Conservation (phyloP, 139 green algal species). For the Gonium pectorale region DNA sequence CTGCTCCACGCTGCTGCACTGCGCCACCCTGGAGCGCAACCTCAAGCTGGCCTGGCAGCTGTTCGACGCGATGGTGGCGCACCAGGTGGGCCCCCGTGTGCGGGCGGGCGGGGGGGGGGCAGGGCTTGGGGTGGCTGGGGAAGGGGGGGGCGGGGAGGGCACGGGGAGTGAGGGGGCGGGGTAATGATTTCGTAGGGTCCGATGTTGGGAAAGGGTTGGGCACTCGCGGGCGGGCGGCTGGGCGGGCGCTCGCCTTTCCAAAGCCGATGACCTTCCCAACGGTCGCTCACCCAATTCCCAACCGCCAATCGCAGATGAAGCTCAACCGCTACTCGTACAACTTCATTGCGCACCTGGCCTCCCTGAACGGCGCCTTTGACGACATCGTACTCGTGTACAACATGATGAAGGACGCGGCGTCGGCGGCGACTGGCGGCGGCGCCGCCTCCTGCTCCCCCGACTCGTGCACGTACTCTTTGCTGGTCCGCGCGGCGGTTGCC, state of each 20-base stretch:
- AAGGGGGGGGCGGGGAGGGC: not conserved
- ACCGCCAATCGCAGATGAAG: constrained; percentile 32
- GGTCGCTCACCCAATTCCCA: too few species aligned
- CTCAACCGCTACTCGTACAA: constrained; percentile 63
- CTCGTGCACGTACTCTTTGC: constrained; percentile 55
- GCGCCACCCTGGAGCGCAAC: constrained; percentile 21
- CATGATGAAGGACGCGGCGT: constrained; percentile 32
- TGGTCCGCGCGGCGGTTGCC: constrained; percentile 38
- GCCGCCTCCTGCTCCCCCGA: constrained; percentile 36
- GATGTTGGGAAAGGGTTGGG: too few species aligned
- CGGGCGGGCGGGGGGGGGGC: too few species aligned
- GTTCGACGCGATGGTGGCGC: constrained; percentile 26
- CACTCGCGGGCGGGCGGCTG: too few species aligned
- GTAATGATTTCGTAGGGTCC: too few species aligned
- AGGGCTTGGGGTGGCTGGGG: not conserved
- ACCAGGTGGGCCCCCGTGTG: too few species aligned
- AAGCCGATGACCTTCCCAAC: not conserved
- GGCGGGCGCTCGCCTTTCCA: too few species aligned
- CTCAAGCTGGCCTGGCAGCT: constrained; percentile 34
- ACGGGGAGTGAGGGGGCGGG: not conserved
- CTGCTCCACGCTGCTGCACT: constrained; percentile 47
- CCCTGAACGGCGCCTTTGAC: constrained; percentile 39
- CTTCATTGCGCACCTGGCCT: constrained; percentile 61
- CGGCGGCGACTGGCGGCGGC: not conserved
- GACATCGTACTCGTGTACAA: constrained; percentile 58